Base-by-base conservation (phyloP, 1,139 yeast species). In the Geotrichum bryndzae region DNA sequence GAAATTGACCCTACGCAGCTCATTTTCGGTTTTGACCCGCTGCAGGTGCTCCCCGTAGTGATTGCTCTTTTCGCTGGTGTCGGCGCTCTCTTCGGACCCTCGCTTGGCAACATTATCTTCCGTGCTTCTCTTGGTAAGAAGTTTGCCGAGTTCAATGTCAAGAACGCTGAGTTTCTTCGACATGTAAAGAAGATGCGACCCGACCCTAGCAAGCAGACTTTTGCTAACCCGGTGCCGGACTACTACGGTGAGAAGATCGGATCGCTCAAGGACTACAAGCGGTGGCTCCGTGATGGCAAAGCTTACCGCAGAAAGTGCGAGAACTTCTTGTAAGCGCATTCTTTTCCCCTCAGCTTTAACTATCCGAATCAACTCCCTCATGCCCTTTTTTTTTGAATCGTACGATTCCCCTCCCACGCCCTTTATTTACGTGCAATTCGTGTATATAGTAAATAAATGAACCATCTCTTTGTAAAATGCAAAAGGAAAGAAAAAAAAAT, bases 241-340 rank as follows among this genome's bases (percentile, higher is more conserved):
- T 95, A 91, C 77, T 94, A 94, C 72, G 99, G 99, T 45, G 99
- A 94, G 77, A 89, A 90, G 76, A 92, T 94, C 66, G 90, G 91
- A 63, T 87, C 96, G 54, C 77, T 92, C 72, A 84, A 85, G 69
- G 94, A 86, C 68, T 94, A 94, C 76, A 87, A 91, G 76, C 95
- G 90, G 73, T 94, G 99, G 99, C 82, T 94, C 69, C 84, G 98
- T 71, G 98, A 94, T 74, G 90, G 97, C 70, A 87, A 90, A 72
- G 94, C 96, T 33, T 94, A 87, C 79, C 84, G 86, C 72, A 86
- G 95, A 79, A 91, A 90, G 79, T 82, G 92, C 25, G 84, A 84
- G 74, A 94, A 88, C 71, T 91, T 90, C 72, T 79, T 90, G 76
- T 87, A 72, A 73, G 51, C 53, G n/a, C 48, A 41, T 41, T 5